Evolutionary conservation across 1,284 basidiomycete genomes (phyloP).

Genomic region (Cutaneotrichosporon mucoides): DNA sequence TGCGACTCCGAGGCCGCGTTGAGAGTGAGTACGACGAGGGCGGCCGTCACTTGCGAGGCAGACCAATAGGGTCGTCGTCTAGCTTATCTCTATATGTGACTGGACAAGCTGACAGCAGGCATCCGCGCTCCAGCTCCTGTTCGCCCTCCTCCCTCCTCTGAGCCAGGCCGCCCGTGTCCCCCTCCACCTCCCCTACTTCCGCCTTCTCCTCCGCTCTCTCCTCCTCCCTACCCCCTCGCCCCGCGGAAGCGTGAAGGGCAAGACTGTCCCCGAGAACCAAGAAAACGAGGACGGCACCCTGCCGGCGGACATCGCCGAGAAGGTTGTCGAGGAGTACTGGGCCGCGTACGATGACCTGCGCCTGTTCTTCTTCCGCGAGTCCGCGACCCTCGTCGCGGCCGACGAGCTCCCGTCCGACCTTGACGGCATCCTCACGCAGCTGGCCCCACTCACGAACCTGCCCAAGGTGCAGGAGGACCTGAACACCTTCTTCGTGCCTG

Average conservation of each 20-base stretch:
- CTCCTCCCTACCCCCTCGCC: slow-evolving; percentile 37
- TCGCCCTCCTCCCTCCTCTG: slow-evolving; percentile 73
- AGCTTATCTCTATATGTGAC: too few species aligned
- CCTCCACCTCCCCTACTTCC: slow-evolving; percentile 38
- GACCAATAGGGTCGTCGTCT: too few species aligned
- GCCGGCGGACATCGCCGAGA: slow-evolving; percentile 59
- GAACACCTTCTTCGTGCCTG: slow-evolving; percentile 81
- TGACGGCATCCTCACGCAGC: slow-evolving; percentile 66
- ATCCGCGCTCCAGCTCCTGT: slow-evolving; percentile 70
- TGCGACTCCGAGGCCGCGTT: slow-evolving; percentile 66
- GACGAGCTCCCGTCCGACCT: slow-evolving; percentile 31
- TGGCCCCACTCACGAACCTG: slow-evolving; percentile 76
- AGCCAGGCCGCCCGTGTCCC: slow-evolving; percentile 59
- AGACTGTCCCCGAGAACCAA: slow-evolving; percentile 23
- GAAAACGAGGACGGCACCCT: slow-evolving; percentile 54
- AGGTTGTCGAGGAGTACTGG: slow-evolving; percentile 47
- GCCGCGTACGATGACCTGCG: slow-evolving; percentile 66
- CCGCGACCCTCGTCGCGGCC: slow-evolving; percentile 50
- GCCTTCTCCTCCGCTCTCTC: slow-evolving; percentile 37
- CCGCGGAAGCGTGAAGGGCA: slow-evolving; percentile 40
- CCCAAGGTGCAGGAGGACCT: slow-evolving; percentile 71
- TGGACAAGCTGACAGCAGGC: slow-evolving; percentile 51
- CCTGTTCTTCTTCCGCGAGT: slow-evolving; percentile 87
- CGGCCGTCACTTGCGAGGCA: too few species aligned
- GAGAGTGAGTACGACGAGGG: slow-evolving; percentile 51